Conservation (phyloP, 2,329 filamentous ascomycete species). For the Aspergillus intermedius region DNA sequence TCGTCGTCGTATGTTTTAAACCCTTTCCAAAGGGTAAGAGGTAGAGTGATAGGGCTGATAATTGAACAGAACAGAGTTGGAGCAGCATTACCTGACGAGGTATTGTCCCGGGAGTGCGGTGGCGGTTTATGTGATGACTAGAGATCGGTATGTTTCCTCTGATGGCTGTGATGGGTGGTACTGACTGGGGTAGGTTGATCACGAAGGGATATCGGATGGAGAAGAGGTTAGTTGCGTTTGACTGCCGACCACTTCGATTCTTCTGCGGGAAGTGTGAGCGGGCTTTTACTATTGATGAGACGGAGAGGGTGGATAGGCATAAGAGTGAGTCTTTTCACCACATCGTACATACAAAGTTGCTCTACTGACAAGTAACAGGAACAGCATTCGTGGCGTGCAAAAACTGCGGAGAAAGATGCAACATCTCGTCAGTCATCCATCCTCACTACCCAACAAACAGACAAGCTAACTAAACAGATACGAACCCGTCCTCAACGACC, state of each 20-base stretch:
- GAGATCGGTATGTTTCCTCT: conserved; percentile 19
- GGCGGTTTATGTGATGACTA: conserved; percentile 25
- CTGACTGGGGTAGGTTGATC: conserved; percentile 17
- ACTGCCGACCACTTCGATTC: conserved; percentile 20
- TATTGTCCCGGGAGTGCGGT: conserved; percentile 24
- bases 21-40: neutral
- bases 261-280: conserved; percentile 21
- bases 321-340: conserved; percentile 13
- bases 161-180: neutral
- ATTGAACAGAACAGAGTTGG: conserved; percentile 16
- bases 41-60: neutral
- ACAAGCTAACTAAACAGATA: conserved; percentile 8
- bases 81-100: conserved; percentile 23
- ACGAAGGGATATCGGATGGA: conserved; percentile 27
- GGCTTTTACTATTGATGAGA: conserved; percentile 17
- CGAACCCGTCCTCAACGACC: conserved; percentile 17
- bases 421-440: conserved; percentile 14
- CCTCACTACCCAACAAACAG: neutral
- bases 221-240: conserved; percentile 19
- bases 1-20: conserved; percentile 18
- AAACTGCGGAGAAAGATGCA: conserved; percentile 16
- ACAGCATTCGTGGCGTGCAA: conserved; percentile 12
- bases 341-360: neutral
- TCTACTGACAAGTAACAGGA: conserved; percentile 8
- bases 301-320: conserved; percentile 11